Conservation (phyloP, 75 land plant species). For the Larix kaempferi region DNA sequence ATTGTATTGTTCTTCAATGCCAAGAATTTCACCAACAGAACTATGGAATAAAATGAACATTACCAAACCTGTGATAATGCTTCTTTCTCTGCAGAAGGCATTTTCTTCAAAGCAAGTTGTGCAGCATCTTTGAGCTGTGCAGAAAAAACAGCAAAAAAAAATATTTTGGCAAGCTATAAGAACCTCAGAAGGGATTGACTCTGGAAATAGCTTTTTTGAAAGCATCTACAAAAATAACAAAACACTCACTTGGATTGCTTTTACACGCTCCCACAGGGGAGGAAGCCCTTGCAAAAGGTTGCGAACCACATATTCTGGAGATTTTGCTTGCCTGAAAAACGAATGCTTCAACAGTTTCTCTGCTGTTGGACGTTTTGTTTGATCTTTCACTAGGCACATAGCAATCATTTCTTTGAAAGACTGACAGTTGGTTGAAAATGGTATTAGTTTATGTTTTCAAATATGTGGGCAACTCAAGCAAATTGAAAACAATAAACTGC, state of each 20-base stretch:
- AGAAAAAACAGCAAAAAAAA: constrained; percentile 10
- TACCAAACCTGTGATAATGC: constrained; percentile 78
- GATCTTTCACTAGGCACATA: constrained; percentile 97
- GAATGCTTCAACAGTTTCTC: constrained; percentile 86
- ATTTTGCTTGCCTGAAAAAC: constrained; percentile 77
- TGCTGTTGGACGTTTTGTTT: constrained; percentile 85
- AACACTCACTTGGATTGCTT: constrained; percentile 69
- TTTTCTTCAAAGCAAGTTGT: constrained; percentile 88
- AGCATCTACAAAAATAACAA: not conserved
- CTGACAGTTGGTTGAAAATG: constrained; percentile 40
- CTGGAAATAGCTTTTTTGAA: not conserved
- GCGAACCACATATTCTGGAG: constrained; percentile 67
- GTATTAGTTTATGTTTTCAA: not conserved
- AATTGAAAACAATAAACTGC: too few species aligned
- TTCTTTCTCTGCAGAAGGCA: constrained; percentile 97
- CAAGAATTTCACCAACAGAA: not conserved
- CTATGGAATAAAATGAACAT: constrained; percentile 1
- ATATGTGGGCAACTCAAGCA: too few species aligned
- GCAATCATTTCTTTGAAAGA: constrained; percentile 97
- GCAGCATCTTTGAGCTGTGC: constrained; percentile 92
- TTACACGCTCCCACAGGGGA: constrained; percentile 94
- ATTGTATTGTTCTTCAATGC: not conserved
- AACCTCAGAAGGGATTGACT: not conserved
- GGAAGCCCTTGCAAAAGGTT: constrained; percentile 71
- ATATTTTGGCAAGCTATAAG: constrained; percentile 5